These are phyloP conservation scores for Sutorius australiensis DNA, from an alignment of 768 basidiomycete species.

Conservation along the genomic window DNA sequence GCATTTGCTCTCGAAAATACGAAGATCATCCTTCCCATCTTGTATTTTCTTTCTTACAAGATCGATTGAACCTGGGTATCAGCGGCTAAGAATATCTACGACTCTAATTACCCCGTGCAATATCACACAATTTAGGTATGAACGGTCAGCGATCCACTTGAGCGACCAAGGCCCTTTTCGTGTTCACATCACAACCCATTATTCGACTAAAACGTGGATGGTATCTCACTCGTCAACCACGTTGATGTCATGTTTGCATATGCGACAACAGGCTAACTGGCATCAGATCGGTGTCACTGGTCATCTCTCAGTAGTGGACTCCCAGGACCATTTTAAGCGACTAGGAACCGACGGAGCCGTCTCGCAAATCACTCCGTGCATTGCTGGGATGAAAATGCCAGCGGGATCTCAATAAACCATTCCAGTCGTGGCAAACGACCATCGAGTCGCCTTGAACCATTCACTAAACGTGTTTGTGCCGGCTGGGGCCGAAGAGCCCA, in stretches of 20 bases:
- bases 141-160: neutral
- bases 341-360: too few species aligned
- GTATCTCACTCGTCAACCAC: too few species aligned
- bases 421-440: too few species aligned
- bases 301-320: too few species aligned
- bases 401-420: neutral
- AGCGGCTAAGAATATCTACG: neutral
- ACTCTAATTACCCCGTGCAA: neutral
- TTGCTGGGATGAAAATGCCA: too few species aligned
- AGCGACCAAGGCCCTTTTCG: neutral
- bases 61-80: neutral
- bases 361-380: too few species aligned
- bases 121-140: neutral
- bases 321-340: too few species aligned
- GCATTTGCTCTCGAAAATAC: neutral
- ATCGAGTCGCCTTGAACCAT: neutral
- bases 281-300: too few species aligned
- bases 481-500: constrained; percentile 7
- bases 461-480: constrained; percentile 1
- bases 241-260: too few species aligned
- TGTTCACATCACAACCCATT: neutral
- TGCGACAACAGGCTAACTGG: too few species aligned
- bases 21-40: neutral
- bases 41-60: neutral
- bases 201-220: too few species aligned